Evolutionary conservation across 1,284 basidiomycete genomes (phyloP), one percentile per base, ranked within the genome.

Genomic region (Moesziomyces antarcticus): DNA sequence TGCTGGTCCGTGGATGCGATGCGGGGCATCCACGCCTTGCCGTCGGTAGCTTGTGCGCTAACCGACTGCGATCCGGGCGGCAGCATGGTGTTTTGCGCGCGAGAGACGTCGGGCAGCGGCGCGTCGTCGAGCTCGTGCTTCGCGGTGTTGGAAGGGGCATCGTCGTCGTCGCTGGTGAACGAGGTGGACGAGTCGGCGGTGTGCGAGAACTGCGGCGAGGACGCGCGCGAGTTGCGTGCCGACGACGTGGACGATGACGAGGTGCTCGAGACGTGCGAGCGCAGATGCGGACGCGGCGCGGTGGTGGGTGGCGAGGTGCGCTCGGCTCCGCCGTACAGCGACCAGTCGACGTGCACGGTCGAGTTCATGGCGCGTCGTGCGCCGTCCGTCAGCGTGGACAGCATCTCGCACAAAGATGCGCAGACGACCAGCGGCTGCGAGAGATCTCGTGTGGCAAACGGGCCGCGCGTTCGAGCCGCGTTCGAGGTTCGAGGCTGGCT

Each of bases 281-380:
- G 67, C 37, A 41, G 49, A 9, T 30, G 49, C 45, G 22, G 65
- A 48, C 30, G 72, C 14, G 10, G 35, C 35, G 67, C 46, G n/a
- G 50, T 14, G 16, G 60, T 43, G 27, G 68, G 53, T 13, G 74
- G 56, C 27, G 64, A 21, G 33, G 66, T 50, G 22, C 64, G 46
- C 43, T 84, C 82, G 5, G 75, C 75, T 16, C 82, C 82, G 20
- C 82, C 82, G 62, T 81, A 84, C 18, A 78, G 73, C 20, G 82
- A 84, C 80, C 80, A 84, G 62, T 84, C 82, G 48, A 82, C 67
- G 50, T 75, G 71, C 40, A 82, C 60, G 47, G 73, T 76, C 30
- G 71, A 76, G 25, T 73, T 69, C 35, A 69, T 69, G 45, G 45
- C 56, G 52, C 59, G 51, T 20, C 27, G 46, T 2, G 49, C 63